Evolutionary conservation across 75 land plant species (phyloP), one percentile per base, ranked within the genome.

Genomic region (Pinus albicaulis): DNA sequence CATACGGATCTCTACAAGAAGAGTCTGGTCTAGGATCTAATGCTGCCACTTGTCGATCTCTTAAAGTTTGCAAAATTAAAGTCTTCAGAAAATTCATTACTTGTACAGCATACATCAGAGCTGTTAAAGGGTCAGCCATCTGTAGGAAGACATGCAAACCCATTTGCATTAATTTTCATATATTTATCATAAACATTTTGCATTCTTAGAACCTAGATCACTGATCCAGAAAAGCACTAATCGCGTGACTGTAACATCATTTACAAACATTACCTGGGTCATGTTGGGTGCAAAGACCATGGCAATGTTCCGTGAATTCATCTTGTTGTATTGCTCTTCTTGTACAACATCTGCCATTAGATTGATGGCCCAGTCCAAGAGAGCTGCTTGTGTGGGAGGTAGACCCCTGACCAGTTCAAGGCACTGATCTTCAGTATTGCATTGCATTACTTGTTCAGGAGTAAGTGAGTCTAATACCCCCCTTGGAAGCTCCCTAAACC

Each of bases 261-360:
- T 17, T 3, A 15, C 23, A 31, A 31, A 23, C 15, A 83, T 34
- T 78, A 93, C 98, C 96, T 95, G 96, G 31, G 98, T 95, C 98
- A 95, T 95, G 81, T 95, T 95, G 22, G 98, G 98, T 28, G 98
- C 98, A 86, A 95, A 95, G 52, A 95, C 98, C 98, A 95, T 93
- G 3, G 98, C 98, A 52, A 95, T 88, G 73, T 91, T 95, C 44
- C 91, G 96, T 23, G 98, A 86, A 82, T 95, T 93, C 98, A 95
- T 93, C 79, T 95, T 93, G 82, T 93, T 95, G 38, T 81, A 60
- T 36, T 84, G 74, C 72, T 93, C 94, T 65, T 87, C 76, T 76
- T 91, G 83, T 60, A 91, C 96, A 76, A 95, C 96, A 83, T 95
- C 98, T 56, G 93, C 96, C 98, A 95, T 95, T 52, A 95, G 73